phyloP scores from a whole-genome alignment of 2,329 filamentous ascomycete genomes.

The Colletotrichum musae region DNA sequence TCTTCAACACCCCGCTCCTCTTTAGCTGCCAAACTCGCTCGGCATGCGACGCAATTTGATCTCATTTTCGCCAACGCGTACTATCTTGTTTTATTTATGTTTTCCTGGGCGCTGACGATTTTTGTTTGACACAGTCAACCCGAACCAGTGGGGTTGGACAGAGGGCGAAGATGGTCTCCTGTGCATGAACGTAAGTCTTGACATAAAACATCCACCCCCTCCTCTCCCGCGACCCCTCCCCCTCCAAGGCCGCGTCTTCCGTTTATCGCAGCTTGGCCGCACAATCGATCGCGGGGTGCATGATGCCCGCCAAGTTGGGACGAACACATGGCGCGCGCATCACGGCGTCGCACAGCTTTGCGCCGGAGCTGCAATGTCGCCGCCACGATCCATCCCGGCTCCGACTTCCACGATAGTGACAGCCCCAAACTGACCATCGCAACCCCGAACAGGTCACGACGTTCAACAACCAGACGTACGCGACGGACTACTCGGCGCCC shows the following conservation, averaged over 20 bases:
- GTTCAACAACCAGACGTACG: conserved; percentile 65
- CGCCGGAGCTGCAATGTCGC: neutral
- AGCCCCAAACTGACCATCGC: conserved; percentile 3
- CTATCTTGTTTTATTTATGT: too few species aligned
- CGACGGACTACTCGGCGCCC: conserved; percentile 61
- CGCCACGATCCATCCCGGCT: neutral
- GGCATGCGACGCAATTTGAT: too few species aligned
- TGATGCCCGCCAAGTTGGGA: conserved; percentile 1
- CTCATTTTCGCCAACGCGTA: too few species aligned
- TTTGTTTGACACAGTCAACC: conserved; percentile 60
- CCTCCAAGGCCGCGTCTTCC: neutral
- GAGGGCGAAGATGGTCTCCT: conserved; percentile 55
- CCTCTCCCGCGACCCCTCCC: neutral
- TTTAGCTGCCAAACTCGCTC: neutral
- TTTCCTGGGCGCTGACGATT: conserved; percentile 19
- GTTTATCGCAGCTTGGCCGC: conserved; percentile 15
- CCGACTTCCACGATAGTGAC: too few species aligned
- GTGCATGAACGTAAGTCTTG: conserved; percentile 66
- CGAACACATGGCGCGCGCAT: neutral
- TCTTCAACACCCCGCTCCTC: neutral
- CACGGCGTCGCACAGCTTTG: neutral
- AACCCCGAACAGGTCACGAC: conserved; percentile 57
- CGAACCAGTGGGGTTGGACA: conserved; percentile 68
- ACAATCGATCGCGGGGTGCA: conserved; percentile 23
- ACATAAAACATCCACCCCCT: conserved; percentile 2